A percentile compares a stretch with the other conserved stretches of the same genome.
Evolutionary conservation across 805 yeast species (phyloP).

Genomic region (Kodamaea kaohsiungensis): DNA sequence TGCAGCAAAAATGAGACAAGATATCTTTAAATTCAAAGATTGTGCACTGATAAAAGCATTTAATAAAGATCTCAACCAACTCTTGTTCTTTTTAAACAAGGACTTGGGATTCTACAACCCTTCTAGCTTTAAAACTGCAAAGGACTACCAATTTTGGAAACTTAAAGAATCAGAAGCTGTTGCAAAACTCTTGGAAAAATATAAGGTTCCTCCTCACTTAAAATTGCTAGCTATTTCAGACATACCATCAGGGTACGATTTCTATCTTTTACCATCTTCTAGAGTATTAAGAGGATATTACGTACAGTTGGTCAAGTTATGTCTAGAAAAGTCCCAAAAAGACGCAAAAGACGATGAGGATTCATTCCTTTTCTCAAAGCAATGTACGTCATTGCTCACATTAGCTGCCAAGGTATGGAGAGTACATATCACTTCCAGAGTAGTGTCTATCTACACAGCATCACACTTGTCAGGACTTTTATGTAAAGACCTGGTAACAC

Average conservation of each 20-base stretch:
- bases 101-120: constrained; percentile 42
- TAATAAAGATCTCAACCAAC: constrained; percentile 37
- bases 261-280: constrained; percentile 35
- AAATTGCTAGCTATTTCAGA: constrained; percentile 33
- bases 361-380: constrained; percentile 36
- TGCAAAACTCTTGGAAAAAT: constrained; percentile 26
- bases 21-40: constrained; percentile 45
- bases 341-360: constrained; percentile 13
- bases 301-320: constrained; percentile 39
- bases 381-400: constrained; percentile 43
- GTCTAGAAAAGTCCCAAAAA: constrained; percentile 42
- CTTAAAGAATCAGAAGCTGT: constrained; percentile 24
- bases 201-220: constrained; percentile 33
- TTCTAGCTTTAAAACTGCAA: constrained; percentile 21
- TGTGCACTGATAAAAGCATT: constrained; percentile 40
- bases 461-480: constrained; percentile 34
- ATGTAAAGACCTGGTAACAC: constrained; percentile 19
- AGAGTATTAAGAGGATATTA: constrained; percentile 40
- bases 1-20: constrained; percentile 52
- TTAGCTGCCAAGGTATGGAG: constrained; percentile 60
- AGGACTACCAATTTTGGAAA: constrained; percentile 36
- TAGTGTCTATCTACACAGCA: constrained; percentile 53
- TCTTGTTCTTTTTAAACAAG: constrained; percentile 34
- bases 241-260: constrained; percentile 37
- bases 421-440: constrained; percentile 49